Evolutionary conservation across 2,329 filamentous ascomycete genomes (phyloP), one percentile per base, ranked within the genome.

Genomic region (Fusarium circinatum): DNA sequence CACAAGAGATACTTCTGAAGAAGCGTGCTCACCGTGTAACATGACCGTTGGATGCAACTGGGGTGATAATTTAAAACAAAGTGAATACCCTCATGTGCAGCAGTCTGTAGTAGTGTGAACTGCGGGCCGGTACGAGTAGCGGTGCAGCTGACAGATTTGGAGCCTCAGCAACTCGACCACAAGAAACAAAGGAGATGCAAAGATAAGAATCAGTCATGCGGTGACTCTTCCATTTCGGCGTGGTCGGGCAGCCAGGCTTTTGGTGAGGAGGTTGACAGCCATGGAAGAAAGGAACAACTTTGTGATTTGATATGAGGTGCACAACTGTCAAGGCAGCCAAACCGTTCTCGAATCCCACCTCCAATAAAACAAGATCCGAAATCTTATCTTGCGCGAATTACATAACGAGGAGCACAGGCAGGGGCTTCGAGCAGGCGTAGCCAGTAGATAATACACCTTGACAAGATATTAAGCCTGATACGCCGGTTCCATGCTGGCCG

Each of bases 361-460:
- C 44, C 20, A 32, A n/a, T 18, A 18, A 47, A 18, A n/a, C 13
- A 22, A 47, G 36, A 57, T 54, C 26, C 57, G 48, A 36, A 39
- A 48, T 20, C n/a, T 38, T 38, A 42, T 34, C 24, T 45, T 41
- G 36, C 30, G 39, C 38, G 28, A 34, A 38, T 60, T 38, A 26
- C 42, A 45, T 20, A 44, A 26, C n/a, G 44, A n/a, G 52, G 55
- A 28, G 22, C 41, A 39, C 18, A 32, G 44, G 44, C 39, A 32
- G 44, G 36, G 39, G 47, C 39, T 51, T 30, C 9, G 54, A 49
- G 41, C 32, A 57, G 57, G 54, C 26, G 45, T 41, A 30, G 15
- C 66, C 66, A 74, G 39, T 71, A 49, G 52, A 66, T 55, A 34
- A 34, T 28, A 38, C 62, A 74, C 61, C 48, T 51, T 44, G 13